Percentiles rank a stretch among this genome's conserved stretches.
Conservation (phyloP, 371 early-diverging fungal genomes). For the Dichotomocladium elegans region DNA sequence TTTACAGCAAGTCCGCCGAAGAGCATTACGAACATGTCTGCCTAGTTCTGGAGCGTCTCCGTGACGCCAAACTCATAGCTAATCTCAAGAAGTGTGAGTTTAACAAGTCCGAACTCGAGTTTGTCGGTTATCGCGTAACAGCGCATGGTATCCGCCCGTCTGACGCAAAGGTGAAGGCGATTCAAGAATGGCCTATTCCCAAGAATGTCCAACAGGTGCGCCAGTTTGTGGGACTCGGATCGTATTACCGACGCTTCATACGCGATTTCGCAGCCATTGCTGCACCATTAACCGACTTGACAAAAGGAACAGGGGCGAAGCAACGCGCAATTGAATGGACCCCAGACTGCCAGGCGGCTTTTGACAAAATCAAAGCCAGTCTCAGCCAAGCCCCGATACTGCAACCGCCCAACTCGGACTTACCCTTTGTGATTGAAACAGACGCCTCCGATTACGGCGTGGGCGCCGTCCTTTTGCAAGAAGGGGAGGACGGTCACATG, state of each 20-base stretch:
- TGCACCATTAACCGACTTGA: not conserved
- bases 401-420: not conserved
- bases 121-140: constrained; percentile 36
- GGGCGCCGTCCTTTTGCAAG: too few relatives aligned
- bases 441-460: too few relatives aligned
- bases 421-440: too few relatives aligned
- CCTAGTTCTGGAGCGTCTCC: constrained; percentile 27
- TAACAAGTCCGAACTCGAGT: constrained; percentile 22
- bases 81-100: constrained; percentile 55
- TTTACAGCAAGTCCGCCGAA: not conserved
- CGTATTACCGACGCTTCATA: constrained; percentile 29
- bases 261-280: constrained; percentile 8
- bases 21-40: constrained; percentile 17
- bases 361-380: constrained; percentile 1
- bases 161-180: constrained; percentile 16
- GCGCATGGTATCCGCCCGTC: constrained; percentile 20
- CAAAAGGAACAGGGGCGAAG: not conserved
- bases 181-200: constrained; percentile 35
- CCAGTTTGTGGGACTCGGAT: constrained; percentile 24
- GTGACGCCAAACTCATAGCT: constrained; percentile 20
- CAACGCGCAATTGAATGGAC: not conserved
- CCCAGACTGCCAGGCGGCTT: too few relatives aligned
- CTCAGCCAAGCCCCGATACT: constrained; percentile 6
- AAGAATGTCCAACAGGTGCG: constrained; percentile 26
- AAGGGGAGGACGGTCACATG: constrained; percentile 24